Evolutionary conservation across 257 asterid genomes (phyloP).

Genomic region (Phtheirospermum japonicum): DNA sequence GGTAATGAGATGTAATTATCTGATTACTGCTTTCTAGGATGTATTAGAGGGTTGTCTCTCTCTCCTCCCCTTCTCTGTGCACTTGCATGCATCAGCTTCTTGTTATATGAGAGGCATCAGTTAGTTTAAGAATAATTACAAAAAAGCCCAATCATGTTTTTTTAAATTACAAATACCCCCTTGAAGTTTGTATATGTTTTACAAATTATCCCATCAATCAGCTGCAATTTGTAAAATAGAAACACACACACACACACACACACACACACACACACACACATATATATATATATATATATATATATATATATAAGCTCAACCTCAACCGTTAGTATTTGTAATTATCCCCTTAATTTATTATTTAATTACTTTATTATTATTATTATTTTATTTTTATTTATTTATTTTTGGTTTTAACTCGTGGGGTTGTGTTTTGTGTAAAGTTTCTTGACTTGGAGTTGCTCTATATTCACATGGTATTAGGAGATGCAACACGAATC

Average conservation of each 20-base stretch:
- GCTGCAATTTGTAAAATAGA: neutral
- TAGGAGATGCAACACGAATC: no score
- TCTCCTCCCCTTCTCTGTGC: neutral
- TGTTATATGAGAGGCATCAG: neutral
- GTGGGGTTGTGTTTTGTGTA: no score
- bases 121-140: neutral
- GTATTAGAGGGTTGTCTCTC: neutral
- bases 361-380: no score
- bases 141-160: neutral
- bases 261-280: no score
- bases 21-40: neutral
- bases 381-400: no score
- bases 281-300: no score
- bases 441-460: no score
- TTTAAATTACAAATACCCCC: neutral
- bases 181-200: neutral
- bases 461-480: no score
- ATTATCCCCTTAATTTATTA: no score
- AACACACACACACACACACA: no score
- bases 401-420: no score
- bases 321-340: neutral
- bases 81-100: neutral
- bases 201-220: neutral
- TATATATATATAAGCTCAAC: no score
- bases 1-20: conserved; percentile 41